Evolutionary conservation across 164 flowering plant species (phyloP).

Genomic region (Stephania yunnanensis): DNA sequence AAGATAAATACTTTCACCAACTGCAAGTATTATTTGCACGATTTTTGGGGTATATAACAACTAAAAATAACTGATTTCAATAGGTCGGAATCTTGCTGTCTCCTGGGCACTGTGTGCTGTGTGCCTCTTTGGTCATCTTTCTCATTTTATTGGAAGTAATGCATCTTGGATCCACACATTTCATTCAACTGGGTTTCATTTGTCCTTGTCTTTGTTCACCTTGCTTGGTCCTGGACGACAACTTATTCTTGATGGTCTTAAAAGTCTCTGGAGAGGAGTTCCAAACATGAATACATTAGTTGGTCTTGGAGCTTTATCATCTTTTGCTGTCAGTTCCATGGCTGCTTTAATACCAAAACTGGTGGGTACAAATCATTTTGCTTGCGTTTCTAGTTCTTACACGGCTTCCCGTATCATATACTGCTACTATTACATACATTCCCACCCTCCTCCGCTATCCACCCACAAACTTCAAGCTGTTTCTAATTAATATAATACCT

Average conservation of each 20-base stretch:
- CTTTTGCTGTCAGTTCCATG: slow-evolving; percentile 83
- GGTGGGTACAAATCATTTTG: slow-evolving; percentile 35
- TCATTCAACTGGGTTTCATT: slow-evolving; percentile 89
- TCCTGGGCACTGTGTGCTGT: slow-evolving; percentile 97
- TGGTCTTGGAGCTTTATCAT: slow-evolving; percentile 97
- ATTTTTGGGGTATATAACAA: background rate
- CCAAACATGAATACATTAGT: slow-evolving; percentile 99
- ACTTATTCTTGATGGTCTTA: slow-evolving; percentile 81
- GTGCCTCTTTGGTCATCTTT: slow-evolving; percentile 84
- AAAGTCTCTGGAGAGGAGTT: slow-evolving; percentile 70
- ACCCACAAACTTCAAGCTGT: background rate
- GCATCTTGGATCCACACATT: slow-evolving; percentile 79
- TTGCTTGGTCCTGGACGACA: slow-evolving; percentile 94
- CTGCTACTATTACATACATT: background rate
- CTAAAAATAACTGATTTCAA: slow-evolving; percentile 7
- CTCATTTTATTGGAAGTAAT: slow-evolving; percentile 77
- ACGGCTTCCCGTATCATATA: background rate
- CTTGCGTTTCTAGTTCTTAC: background rate
- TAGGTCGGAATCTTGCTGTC: slow-evolving; percentile 89
- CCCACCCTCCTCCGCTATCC: no score
- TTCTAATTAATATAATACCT: background rate
- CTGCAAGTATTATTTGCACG: background rate
- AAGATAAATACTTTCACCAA: background rate
- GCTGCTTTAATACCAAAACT: slow-evolving; percentile 83
- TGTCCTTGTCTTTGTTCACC: slow-evolving; percentile 81